phyloP scores from a whole-genome alignment of 805 yeast species.

The Spathaspora arborariae region DNA sequence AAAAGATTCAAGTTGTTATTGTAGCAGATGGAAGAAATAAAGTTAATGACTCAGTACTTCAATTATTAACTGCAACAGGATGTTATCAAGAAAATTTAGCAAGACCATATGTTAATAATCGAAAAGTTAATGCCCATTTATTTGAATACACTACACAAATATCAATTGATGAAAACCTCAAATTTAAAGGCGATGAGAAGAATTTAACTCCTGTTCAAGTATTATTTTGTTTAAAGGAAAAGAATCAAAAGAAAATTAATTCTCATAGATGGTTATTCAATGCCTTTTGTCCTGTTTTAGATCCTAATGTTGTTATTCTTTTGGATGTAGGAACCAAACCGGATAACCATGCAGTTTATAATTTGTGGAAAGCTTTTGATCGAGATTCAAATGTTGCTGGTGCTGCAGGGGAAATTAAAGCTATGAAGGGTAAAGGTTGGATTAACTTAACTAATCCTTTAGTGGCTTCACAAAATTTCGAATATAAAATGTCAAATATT shows the following conservation, averaged over 20 bases:
- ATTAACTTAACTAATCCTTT: slow-evolving; percentile 78
- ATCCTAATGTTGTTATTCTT: slow-evolving; percentile 85
- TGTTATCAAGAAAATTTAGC: slow-evolving; percentile 97
- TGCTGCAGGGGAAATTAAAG: slow-evolving; percentile 96
- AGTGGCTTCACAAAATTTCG: slow-evolving; percentile 95
- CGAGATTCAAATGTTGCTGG: slow-evolving; percentile 96
- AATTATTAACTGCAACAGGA: slow-evolving; percentile 90
- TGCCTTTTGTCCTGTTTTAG: slow-evolving; percentile 86
- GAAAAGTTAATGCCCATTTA: slow-evolving; percentile 87
- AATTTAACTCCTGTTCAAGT: slow-evolving; percentile 94
- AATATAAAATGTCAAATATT: slow-evolving; percentile 95
- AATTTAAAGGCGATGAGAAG: slow-evolving; percentile 85
- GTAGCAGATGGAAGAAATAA: slow-evolving; percentile 95
- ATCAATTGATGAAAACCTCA: slow-evolving; percentile 82
- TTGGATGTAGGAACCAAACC: slow-evolving; percentile 98
- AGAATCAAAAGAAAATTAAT: slow-evolving; percentile 88
- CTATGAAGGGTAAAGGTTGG: slow-evolving; percentile 92
- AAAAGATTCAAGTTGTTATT: slow-evolving; percentile 86
- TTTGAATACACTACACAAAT: slow-evolving; percentile 97
- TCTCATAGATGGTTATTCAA: slow-evolving; percentile 98
- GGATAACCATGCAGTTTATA: slow-evolving; percentile 82
- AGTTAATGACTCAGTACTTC: slow-evolving; percentile 78
- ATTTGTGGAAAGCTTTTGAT: slow-evolving; percentile 97
- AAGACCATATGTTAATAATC: slow-evolving; percentile 86
- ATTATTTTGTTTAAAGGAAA: slow-evolving; percentile 87